Evolutionary conservation across 257 asterid species (phyloP).

Genomic region (Nicotiana paniculata): DNA sequence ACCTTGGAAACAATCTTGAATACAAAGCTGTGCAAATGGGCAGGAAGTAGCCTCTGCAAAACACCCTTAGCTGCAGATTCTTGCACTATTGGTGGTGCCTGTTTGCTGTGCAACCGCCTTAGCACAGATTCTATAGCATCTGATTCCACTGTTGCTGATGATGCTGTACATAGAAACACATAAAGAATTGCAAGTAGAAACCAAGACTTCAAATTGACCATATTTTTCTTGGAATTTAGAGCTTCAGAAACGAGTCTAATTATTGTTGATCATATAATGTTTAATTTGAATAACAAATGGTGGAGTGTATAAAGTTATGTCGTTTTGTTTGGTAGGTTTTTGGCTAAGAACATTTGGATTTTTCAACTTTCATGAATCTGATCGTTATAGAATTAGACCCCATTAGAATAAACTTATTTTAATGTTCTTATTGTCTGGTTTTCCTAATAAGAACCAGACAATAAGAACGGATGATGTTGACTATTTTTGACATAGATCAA

Average conservation of each 20-base stretch:
- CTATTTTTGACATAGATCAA: background rate
- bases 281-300: background rate
- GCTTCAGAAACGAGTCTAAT: background rate
- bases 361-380: background rate
- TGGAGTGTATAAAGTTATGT: constrained; percentile 11
- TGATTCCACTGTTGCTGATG: constrained; percentile 32
- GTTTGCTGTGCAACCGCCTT: constrained; percentile 48
- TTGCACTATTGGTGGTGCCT: constrained; percentile 46
- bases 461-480: background rate
- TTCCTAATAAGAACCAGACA: background rate
- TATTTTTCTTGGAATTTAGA: constrained; percentile 19
- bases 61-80: constrained; percentile 83
- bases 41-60: constrained; percentile 72
- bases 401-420: background rate
- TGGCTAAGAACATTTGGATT: background rate
- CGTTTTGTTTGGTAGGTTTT: background rate
- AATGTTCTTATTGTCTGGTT: background rate
- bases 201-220: constrained; percentile 16
- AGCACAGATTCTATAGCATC: constrained; percentile 43
- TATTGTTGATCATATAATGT: background rate
- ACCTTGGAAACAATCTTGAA: constrained; percentile 71
- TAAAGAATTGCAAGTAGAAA: constrained; percentile 19
- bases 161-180: constrained; percentile 20
- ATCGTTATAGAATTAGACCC: background rate
- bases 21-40: constrained; percentile 60